Base-by-base conservation (phyloP, 2,329 filamentous ascomycete genomes). In the Pezicula radicicola region DNA sequence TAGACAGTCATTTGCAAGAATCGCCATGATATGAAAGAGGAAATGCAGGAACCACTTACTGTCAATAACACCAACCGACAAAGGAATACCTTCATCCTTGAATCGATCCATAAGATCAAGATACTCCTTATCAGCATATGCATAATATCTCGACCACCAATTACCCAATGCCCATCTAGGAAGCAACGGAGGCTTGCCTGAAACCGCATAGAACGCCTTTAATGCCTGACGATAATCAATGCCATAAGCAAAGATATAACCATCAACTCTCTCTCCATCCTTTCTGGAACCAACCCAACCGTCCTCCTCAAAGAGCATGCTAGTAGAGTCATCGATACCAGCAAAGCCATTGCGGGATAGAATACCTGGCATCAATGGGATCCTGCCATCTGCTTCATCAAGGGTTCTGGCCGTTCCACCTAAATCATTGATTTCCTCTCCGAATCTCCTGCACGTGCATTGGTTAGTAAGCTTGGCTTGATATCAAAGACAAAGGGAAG, bases 101-200 rank as follows among this genome's bases (percentile, higher is more conserved):
- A 86, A 85, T 46, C 72, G 71, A 50, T 83, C 78, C 71, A 86
- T 79, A 15, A 87, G 69, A 13, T 68, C 65, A 2, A 84, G 54
- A 59, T 85, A 86, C 56, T 82, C 78, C 2, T 76, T 69, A 27
- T 75, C 72, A 0, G 69, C 71, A 60, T 85, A 87, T 2, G 73
- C 74, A 59, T 85, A 77, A 63, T 85, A 86, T 7, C 83, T 72
- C 44, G 77, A 81, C 83, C 83, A 86, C 83, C 83, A 87, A 56
- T 85, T 86, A 0, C 83, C 82, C 36, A 86, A 67, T 0, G 78
- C 73, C 71, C 77, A 85, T 13, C 81, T 71, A 0, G 81, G 81
- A 1, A 85, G 63, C 9, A 75, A 52, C 3, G 81, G 81, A 56
- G 83, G 79, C 18, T 69, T 70, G 3, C 81, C 81, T 2, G 80